Evolutionary conservation across 2,329 filamentous ascomycete genomes (phyloP), one percentile per base, ranked within the genome.

Genomic region (Aspergillus sp.): DNA sequence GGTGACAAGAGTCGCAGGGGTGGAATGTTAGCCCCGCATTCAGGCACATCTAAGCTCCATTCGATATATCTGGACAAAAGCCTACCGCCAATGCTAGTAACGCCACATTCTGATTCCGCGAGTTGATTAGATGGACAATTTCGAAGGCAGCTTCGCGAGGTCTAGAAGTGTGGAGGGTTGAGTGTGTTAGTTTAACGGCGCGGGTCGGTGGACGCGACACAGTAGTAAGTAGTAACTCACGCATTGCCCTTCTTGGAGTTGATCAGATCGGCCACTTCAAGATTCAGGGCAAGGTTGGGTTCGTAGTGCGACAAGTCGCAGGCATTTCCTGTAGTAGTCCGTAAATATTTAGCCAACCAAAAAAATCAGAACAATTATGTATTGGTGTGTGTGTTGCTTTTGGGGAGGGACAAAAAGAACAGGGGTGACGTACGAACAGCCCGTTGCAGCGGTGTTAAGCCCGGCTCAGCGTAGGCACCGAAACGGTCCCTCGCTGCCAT

Each of bases 291-390:
- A 58, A 99, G 89, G 75, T 99, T 98, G 64, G 95, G 94, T 82
- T 99, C 95, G 82, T 92, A 97, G 81, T 98, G 97, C 76, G 96
- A 91, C 54, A 95, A 92, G 72, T 95, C 96, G 82, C 95, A 98
- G 66, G 95, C 94, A 80, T 93, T 93, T 76, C 95, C 85, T 87
- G 30, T 1, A n/a, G 19, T 0, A 15, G 5, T 15, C 10, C 10
- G 32, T 36, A 36, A 36, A 13, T 36, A 36, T 36, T 36, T 36
- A 36, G 32, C 32, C 11, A 36, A 13, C 11, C 32, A 36, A 36
- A 13, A 13, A 36, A 13, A 5, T 19, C 7, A 13, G 11, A 11
- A 41, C 36, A 3, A 36, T 39, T 41, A 6, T 25, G 23, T 50
- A 32, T 32, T 11, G 36, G 8, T 8, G 39, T 13, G 30, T 17